Evolutionary conservation across 2,329 filamentous ascomycete species (phyloP), one percentile per base, ranked within the genome.

Genomic region (Cladosporium sp.): DNA sequence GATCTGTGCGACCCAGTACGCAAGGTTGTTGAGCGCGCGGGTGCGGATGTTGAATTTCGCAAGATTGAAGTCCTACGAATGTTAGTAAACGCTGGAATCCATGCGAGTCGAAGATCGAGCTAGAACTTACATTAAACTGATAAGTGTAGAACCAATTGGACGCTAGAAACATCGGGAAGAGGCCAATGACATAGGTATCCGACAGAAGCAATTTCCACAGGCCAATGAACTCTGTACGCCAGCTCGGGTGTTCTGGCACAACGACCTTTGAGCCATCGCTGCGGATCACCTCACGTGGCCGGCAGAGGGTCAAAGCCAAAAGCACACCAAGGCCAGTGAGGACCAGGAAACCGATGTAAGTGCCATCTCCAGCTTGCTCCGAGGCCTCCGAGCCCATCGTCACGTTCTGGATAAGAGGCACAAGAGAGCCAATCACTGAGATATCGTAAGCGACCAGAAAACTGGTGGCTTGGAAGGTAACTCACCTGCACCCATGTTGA

Each of bases 231-330:
- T 96, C 90, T 2, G 86, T 85, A 62, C 81, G 81, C 88, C 88
- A 93, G 47, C 86, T 88, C 3, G 90, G 90, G 69, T 95, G 87
- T 75, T 93, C 91, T 86, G 92, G 95, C 55, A 91, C 71, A 56
- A 95, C 89, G 64, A 95, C 83, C 52, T 82, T 72, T 50, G 86
- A 86, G 52, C 88, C 88, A 65, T 96, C 89, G 32, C 79, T 75
- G 53, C 90, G 88, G 58, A 88, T 73, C 55, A 96, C 80, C 49
- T 82, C 79, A 58, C 79, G 80, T 34, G 87, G 86, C 61, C 92
- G 82, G 61, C 82, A 82, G 4, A 95, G 78, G 30, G 77, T 73
- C 62, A 87, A 81, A 24, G 86, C 80, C 1, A 95, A 73, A 12
- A 80, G 59, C 54, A 87, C 87, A 39, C 89, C 88, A 40, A 79